Evolutionary conservation across 2,329 filamentous ascomycete genomes (phyloP).

Genomic region (Metarhizium robertsii): DNA sequence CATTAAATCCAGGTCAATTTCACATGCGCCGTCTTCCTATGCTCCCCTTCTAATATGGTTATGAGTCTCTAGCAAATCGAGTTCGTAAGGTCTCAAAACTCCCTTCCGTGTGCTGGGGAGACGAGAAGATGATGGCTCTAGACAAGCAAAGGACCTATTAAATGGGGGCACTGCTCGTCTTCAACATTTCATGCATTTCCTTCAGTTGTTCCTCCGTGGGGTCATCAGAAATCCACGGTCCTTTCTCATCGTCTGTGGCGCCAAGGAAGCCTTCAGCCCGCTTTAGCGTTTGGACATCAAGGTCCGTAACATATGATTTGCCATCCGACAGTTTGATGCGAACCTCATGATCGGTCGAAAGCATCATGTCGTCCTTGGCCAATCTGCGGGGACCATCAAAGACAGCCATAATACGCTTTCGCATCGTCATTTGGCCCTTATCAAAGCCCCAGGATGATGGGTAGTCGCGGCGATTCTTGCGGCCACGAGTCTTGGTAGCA

Average conservation of each 20-base stretch:
- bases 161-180: constrained; percentile 15
- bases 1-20: not conserved
- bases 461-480: constrained; percentile 90
- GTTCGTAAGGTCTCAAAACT: not conserved
- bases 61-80: not conserved
- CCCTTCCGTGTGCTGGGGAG: not conserved
- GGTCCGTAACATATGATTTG: constrained; percentile 78
- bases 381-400: constrained; percentile 82
- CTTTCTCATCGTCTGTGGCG: constrained; percentile 79
- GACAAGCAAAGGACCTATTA: constrained; percentile 3
- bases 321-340: constrained; percentile 70
- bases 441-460: constrained; percentile 90
- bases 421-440: constrained; percentile 92
- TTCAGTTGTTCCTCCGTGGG: constrained; percentile 51
- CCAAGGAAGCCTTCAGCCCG: constrained; percentile 76
- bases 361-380: constrained; percentile 99
- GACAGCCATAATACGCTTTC: constrained; percentile 89
- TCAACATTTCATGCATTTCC: constrained; percentile 46
- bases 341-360: constrained; percentile 89
- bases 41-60: not conserved
- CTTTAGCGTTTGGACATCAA: constrained; percentile 84
- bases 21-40: constrained; percentile 1
- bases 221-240: constrained; percentile 70
- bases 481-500: constrained; percentile 51
- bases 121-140: not conserved